phyloP scores from a whole-genome alignment of 1,284 basidiomycete genomes.

The Tetrapyrgos nigripes region DNA sequence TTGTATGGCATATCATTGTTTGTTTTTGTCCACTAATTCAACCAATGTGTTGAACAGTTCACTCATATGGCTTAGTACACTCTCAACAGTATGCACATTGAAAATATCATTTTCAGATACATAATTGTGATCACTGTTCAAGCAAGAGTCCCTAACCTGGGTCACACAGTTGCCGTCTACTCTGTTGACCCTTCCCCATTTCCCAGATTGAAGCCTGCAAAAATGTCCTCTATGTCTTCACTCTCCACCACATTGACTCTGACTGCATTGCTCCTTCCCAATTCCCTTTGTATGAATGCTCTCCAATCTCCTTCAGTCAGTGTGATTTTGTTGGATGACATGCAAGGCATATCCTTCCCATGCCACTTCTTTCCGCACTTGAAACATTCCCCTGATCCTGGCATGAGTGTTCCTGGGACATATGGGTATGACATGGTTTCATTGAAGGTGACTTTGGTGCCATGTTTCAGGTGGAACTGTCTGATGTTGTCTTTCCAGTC shows the following conservation, averaged over 20 bases:
- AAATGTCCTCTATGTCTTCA: not conserved
- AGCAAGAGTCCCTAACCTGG: not conserved
- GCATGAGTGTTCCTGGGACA: not conserved
- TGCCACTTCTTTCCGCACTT: not conserved
- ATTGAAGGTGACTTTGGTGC: not conserved
- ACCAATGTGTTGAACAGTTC: not conserved
- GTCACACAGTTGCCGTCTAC: constrained; percentile 3
- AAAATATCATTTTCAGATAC: not conserved
- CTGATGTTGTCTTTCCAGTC: not conserved
- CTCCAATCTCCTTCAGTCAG: not conserved
- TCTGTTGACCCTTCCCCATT: constrained; percentile 2
- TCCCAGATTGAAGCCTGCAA: not conserved
- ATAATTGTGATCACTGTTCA: not conserved
- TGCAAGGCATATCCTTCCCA: not conserved
- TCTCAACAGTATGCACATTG: constrained; percentile 8
- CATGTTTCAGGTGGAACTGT: not conserved
- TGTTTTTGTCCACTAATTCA: not conserved
- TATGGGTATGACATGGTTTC: not conserved
- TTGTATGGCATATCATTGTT: no score
- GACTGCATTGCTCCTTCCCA: not conserved
- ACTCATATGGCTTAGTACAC: not conserved
- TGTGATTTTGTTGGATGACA: not conserved
- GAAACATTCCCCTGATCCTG: not conserved
- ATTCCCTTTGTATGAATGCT: not conserved
- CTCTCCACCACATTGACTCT: not conserved